phyloP scores from a whole-genome alignment of 805 yeast genomes.

The Candida khao-thaluensis region DNA sequence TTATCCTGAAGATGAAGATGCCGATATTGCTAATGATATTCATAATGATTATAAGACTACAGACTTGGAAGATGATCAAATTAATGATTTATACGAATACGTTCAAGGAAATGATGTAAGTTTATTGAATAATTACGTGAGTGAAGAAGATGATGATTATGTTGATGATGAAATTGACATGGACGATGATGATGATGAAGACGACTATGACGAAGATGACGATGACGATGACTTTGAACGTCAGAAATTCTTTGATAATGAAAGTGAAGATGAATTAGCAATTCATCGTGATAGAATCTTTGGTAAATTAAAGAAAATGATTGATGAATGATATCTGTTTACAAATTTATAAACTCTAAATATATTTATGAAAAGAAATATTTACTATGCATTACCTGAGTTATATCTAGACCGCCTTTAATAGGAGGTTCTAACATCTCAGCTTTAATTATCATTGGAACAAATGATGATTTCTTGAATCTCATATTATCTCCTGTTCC shows the following conservation, averaged over 20 bases:
- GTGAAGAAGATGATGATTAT: slow-evolving; percentile 10
- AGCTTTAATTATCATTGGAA: slow-evolving; percentile 34
- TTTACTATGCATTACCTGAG: slow-evolving; percentile 29
- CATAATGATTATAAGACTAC: slow-evolving; percentile 21
- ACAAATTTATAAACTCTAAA: neutral
- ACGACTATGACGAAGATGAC: slow-evolving; percentile 51
- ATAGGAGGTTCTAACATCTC: slow-evolving; percentile 27
- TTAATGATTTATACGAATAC: slow-evolving; percentile 15
- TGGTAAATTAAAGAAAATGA: slow-evolving; percentile 55
- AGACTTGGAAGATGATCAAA: slow-evolving; percentile 26
- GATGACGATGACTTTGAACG: slow-evolving; percentile 47
- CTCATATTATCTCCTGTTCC: neutral
- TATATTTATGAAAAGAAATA: slow-evolving; percentile 35
- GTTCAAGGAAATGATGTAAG: slow-evolving; percentile 10
- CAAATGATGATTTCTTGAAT: slow-evolving; percentile 9
- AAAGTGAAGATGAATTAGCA: slow-evolving; percentile 60
- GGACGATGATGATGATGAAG: slow-evolving; percentile 29
- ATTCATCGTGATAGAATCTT: slow-evolving; percentile 63
- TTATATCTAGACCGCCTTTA: slow-evolving; percentile 33
- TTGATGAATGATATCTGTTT: slow-evolving; percentile 33
- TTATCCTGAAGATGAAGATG: slow-evolving; percentile 93
- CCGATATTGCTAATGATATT: slow-evolving; percentile 21
- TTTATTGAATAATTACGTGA: neutral
- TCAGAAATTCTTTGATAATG: slow-evolving; percentile 55
- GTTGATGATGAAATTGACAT: slow-evolving; percentile 18